Evolutionary conservation across 306 rosid genomes (phyloP).

Genomic region (Prunus salicina): DNA sequence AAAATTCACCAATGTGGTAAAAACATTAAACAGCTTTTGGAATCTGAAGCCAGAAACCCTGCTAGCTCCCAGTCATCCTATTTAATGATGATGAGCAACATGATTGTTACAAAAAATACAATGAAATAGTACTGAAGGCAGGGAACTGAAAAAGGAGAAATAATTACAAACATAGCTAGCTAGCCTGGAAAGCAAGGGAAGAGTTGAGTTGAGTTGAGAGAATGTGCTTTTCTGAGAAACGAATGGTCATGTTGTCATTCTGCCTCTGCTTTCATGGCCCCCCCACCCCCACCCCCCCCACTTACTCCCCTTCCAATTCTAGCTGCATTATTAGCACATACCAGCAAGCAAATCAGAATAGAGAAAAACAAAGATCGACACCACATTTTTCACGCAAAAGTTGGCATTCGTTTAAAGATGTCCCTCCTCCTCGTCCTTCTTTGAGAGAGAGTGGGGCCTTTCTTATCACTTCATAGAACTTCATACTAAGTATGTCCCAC

Average conservation of each 20-base stretch:
- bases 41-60: constrained; percentile 2
- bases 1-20: too few relatives aligned
- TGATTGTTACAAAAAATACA: background rate
- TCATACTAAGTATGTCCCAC: background rate
- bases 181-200: background rate
- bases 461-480: background rate
- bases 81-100: constrained; percentile 4
- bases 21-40: too few relatives aligned
- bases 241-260: background rate
- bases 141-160: background rate
- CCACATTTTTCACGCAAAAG: constrained; percentile 2
- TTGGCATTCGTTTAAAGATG: background rate
- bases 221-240: constrained; percentile 3
- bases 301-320: background rate
- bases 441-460: background rate
- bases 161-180: background rate
- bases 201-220: background rate
- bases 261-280: background rate
- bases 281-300: too few relatives aligned
- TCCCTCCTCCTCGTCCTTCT: background rate
- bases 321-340: background rate
- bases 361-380: background rate
- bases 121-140: constrained; percentile 12
- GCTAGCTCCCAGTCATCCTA: background rate
- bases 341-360: background rate